These are phyloP conservation scores for Saccharomyces jurei DNA, from an alignment of 805 yeast species.

Conservation along the genomic window DNA sequence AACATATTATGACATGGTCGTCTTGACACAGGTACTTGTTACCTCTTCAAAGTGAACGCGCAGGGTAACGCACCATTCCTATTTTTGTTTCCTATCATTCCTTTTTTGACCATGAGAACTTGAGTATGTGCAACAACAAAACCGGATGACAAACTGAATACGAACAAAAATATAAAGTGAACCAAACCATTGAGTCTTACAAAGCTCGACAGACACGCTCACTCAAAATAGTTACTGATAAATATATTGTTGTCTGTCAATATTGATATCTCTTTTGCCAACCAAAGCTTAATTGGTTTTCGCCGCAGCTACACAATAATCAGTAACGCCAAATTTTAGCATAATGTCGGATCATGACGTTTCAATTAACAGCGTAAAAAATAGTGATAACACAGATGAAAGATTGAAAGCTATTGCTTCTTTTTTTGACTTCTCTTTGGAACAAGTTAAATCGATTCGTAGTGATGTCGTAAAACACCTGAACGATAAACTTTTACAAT, in stretches of 20 bases:
- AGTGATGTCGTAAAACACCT: slow-evolving; percentile 21
- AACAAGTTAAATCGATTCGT: slow-evolving; percentile 18
- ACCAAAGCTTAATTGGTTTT: not conserved
- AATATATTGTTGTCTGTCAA: not conserved
- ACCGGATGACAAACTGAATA: not conserved
- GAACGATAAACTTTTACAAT: slow-evolving; percentile 27
- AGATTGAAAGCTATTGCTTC: not conserved
- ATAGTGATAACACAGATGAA: not conserved
- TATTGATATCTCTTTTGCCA: not conserved
- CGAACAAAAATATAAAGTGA: not conserved
- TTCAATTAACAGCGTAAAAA: not conserved
- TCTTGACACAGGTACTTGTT: not conserved
- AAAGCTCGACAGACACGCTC: not conserved
- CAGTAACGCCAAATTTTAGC: not conserved
- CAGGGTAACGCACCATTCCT: not conserved
- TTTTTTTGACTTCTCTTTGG: not conserved
- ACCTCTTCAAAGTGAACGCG: not conserved
- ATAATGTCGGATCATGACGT: not conserved
- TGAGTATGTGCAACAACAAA: not conserved
- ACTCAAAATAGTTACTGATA: not conserved
- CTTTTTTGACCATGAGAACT: not conserved
- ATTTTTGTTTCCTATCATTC: not conserved
- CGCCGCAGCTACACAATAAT: not conserved
- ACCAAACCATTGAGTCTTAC: not conserved
- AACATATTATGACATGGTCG: too few relatives aligned